Conservation (phyloP, 1,139 yeast species). For the Zygoascus hellenicus region DNA sequence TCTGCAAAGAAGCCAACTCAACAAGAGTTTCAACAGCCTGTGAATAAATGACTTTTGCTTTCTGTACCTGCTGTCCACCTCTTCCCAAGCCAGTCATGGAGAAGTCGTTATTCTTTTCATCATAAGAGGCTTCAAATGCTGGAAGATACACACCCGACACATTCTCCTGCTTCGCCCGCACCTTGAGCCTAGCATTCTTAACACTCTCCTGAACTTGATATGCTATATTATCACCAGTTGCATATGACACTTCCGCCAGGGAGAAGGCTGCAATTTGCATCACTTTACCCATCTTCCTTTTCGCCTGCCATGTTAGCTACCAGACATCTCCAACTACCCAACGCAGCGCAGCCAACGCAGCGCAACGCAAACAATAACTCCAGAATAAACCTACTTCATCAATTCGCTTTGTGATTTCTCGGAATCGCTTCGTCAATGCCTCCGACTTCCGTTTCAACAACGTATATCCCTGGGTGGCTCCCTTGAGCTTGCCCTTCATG, state of each 20-base stretch:
- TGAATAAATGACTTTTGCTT: slow-evolving; percentile 87
- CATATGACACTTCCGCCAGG: slow-evolving; percentile 93
- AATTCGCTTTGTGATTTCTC: slow-evolving; percentile 90
- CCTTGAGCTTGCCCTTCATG: slow-evolving; percentile 93
- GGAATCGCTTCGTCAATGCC: slow-evolving; percentile 90
- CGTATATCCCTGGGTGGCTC: slow-evolving; percentile 96
- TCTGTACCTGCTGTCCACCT: slow-evolving; percentile 97
- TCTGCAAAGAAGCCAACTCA: slow-evolving; percentile 82
- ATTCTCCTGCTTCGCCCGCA: slow-evolving; percentile 88
- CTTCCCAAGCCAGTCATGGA: slow-evolving; percentile 95
- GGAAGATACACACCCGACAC: slow-evolving; percentile 95
- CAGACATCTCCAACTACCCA: too few relatives aligned
- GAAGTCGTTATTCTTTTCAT: slow-evolving; percentile 84
- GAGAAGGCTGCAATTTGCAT: slow-evolving; percentile 99
- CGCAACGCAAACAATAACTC: too few relatives aligned
- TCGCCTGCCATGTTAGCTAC: too few relatives aligned
- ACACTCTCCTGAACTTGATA: slow-evolving; percentile 96
- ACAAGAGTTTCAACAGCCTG: slow-evolving; percentile 95
- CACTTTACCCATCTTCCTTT: slow-evolving; percentile 95
- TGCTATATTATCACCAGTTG: slow-evolving; percentile 91
- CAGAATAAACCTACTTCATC: slow-evolving; percentile 62
- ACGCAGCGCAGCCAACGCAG: too few relatives aligned
- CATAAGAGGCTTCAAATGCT: slow-evolving; percentile 78
- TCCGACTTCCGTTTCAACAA: slow-evolving; percentile 91
- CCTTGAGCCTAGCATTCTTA: slow-evolving; percentile 78